Evolutionary conservation across 2,329 filamentous ascomycete genomes (phyloP).

Genomic region (Fusarium anguioides): DNA sequence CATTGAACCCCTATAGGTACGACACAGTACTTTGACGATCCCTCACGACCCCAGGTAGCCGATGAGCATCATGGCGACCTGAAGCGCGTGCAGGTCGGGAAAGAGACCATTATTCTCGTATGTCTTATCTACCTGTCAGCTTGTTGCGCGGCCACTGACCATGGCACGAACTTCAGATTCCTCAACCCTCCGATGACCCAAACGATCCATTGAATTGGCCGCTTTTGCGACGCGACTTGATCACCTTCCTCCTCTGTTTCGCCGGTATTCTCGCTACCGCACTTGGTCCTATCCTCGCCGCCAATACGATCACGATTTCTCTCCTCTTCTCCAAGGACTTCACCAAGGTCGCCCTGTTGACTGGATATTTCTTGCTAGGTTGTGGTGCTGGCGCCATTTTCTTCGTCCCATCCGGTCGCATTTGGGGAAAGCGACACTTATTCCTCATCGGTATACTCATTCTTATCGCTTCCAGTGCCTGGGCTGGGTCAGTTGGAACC

Average conservation of each 20-base stretch:
- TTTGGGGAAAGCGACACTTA: slow-evolving; percentile 93
- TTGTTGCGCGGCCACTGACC: neutral
- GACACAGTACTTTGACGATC: slow-evolving; percentile 72
- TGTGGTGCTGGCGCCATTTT: slow-evolving; percentile 84
- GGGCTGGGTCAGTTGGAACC: slow-evolving; percentile 76
- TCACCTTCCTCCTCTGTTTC: slow-evolving; percentile 81
- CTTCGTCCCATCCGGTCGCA: slow-evolving; percentile 86
- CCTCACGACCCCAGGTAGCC: slow-evolving; percentile 58
- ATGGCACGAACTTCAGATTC: slow-evolving; percentile 57
- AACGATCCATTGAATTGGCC: slow-evolving; percentile 92
- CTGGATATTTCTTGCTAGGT: slow-evolving; percentile 87
- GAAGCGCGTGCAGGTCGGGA: slow-evolving; percentile 78
- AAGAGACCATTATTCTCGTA: slow-evolving; percentile 80
- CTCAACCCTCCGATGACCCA: slow-evolving; percentile 90
- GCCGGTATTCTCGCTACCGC: slow-evolving; percentile 85
- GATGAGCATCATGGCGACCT: slow-evolving; percentile 59
- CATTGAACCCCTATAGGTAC: slow-evolving; percentile 59
- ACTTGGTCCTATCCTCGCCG: slow-evolving; percentile 86
- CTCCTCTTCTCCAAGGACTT: slow-evolving; percentile 74
- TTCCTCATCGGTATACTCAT: slow-evolving; percentile 83
- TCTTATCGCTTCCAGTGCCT: slow-evolving; percentile 78
- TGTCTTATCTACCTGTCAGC: slow-evolving; percentile 54
- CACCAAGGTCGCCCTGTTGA: slow-evolving; percentile 82
- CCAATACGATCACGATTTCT: slow-evolving; percentile 83
- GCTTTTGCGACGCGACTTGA: slow-evolving; percentile 84